Base-by-base conservation (phyloP, 164 flowering plant species). In the Liriodendron chinense region DNA sequence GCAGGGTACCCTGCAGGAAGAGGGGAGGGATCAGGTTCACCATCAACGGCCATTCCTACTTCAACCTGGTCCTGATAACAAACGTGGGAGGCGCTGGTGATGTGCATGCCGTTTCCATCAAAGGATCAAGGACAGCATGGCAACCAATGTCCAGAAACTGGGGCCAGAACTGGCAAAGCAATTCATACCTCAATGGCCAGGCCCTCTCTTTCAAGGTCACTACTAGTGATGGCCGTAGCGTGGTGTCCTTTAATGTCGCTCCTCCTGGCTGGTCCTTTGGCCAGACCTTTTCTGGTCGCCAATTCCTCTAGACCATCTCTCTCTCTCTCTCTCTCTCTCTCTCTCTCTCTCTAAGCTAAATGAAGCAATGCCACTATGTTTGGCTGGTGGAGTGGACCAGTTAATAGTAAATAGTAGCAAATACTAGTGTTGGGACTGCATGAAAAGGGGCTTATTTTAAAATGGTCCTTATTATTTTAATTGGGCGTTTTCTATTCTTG, bases 161-260 rank as follows among this genome's bases (percentile, higher is more conserved):
- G 97, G 97, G 97, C 6, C 97, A 92, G 67, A 92, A 90, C 75
- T 92, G 97, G 97, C 94, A 90, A 73, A 91, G 89, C 91, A 89
- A 88, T 82, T 20, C 82, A 12, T 76, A 82, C 73, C 88, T 91
- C 56, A 84, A 89, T 49, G 93, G 97, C 1, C 95, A 91, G 69
- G 74, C 73, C 85, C 89, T 92, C 26, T 89, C 95, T 9, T 92
- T 92, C 80, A 87, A 83, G 83, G 95, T 92, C 75, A 84, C 88
- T 70, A 87, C 91, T 2, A 84, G 95, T 68, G 97, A 91, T 74
- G 91, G 95, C 1, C 85, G 84, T 20, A 81, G 72, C 23, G 70
- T 87, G 47, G 80, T 82, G 59, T 83, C 90, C 62, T 68, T 83
- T 83, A 85, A 91, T 72, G 93, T 81, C 68, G 90, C 84, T 4